Evolutionary conservation across 129 eudicot species (phyloP), one percentile per base, ranked within the genome.

Genomic region (Cynara cardunculus): DNA sequence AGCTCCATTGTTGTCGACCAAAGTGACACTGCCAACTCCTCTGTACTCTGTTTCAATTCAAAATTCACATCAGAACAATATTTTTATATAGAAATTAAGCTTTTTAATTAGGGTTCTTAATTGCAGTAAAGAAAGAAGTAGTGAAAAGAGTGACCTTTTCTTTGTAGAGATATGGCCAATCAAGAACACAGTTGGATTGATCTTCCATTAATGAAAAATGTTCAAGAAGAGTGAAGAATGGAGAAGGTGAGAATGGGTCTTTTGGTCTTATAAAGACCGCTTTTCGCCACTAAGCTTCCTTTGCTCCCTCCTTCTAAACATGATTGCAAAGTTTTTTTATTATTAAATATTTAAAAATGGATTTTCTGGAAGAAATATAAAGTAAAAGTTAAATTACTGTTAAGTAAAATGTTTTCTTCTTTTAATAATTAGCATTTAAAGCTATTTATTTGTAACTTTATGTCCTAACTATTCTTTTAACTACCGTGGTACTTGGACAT

Each of bases 1-100:
- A 91, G 92, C 86, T 91, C 96, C 88, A 91, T 69, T 25, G 86
- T 83, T 1, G 93, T 87, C 39, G 79, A 69, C 78, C 89, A 64
- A 19, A 93, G 88, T 64, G 91, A 76, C n/a, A 88, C 83, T 64
- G 79, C 81, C 24, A 93, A 73, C 25, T 93, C 93, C 67, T 93
- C 92, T 79, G 81, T 73, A 49, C 86, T 86, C 97, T 93, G 92
- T 78, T 69, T 75, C 70, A 78, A 69, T 9, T 32, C 75, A 74
- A 79, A 13, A 73, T 11, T 16, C 22, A 81, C 44, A 61, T 44
- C 5, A 41, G 49, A 77, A 49, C n/a, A 26, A 49, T 3, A n/a
- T 53, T 18, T 41, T 41, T 10, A 9, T 32, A 3, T 3, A 37
- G 46, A 37, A 37, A 37, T 8, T 37, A 37, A 37, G 39, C 10